Conservation (phyloP, 768 basidiomycete species). For the Galerina sulciceps region DNA sequence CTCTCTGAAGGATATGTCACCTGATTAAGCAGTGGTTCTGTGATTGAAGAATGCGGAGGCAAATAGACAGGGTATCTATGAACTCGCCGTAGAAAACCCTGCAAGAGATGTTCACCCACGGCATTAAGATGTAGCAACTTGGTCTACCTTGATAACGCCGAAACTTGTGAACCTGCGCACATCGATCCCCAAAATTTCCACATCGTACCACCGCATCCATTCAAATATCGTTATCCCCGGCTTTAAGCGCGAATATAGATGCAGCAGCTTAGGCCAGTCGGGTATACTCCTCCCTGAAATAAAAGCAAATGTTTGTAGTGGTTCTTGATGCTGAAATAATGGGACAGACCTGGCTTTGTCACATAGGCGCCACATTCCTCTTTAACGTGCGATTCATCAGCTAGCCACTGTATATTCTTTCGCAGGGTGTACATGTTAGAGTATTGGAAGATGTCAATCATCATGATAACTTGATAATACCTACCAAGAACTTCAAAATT, state of each 20-base stretch:
- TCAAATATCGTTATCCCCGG: constrained; percentile 83
- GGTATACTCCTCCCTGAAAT: constrained; percentile 58
- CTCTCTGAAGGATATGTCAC: constrained; percentile 20
- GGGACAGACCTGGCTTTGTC: constrained; percentile 65
- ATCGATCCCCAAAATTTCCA: constrained; percentile 80
- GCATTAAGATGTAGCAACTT: not conserved
- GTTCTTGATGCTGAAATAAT: not conserved
- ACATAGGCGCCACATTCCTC: constrained; percentile 94
- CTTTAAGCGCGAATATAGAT: constrained; percentile 84
- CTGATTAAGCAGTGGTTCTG: constrained; percentile 7
- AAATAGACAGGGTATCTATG: constrained; percentile 90
- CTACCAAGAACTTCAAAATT: constrained; percentile 39
- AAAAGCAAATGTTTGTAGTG: constrained; percentile 4
- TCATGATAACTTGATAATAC: constrained; percentile 97
- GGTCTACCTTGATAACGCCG: constrained; percentile 89
- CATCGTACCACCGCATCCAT: constrained; percentile 84
- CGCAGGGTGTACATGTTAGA: constrained; percentile 96
- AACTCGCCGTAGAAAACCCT: constrained; percentile 92
- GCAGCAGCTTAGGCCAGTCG: constrained; percentile 87
- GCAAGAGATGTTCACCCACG: not conserved
- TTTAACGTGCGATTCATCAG: constrained; percentile 81
- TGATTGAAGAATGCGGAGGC: constrained; percentile 37
- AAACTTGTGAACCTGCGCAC: constrained; percentile 95
- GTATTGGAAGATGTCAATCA: constrained; percentile 96
- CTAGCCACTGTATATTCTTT: constrained; percentile 86